These are phyloP conservation scores for Mucor indicus DNA, from an alignment of 371 early-diverging fungal genomes.

Conservation along the genomic window DNA sequence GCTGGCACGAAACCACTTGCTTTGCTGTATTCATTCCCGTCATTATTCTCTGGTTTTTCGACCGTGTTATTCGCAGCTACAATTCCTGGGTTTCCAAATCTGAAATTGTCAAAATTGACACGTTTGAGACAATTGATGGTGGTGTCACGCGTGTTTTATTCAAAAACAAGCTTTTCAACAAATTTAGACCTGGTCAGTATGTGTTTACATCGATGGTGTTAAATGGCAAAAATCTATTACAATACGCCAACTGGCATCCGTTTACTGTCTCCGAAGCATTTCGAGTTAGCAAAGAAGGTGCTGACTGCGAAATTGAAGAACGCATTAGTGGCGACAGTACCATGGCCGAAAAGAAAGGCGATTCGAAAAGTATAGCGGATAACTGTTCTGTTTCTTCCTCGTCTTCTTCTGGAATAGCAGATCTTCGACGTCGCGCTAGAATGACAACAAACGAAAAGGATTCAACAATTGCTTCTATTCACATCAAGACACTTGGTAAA, in stretches of 20 bases:
- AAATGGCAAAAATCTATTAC: constrained; percentile 16
- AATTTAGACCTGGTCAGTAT: constrained; percentile 46
- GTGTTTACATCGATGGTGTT: constrained; percentile 34
- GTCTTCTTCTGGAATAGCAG: no score
- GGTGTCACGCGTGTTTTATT: constrained; percentile 42
- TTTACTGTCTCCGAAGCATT: constrained; percentile 43
- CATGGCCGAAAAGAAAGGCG: constrained; percentile 3
- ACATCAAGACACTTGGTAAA: constrained; percentile 42
- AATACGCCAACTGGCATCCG: constrained; percentile 43
- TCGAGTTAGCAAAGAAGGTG: constrained; percentile 16
- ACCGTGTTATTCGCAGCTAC: constrained; percentile 40
- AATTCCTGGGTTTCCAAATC: constrained; percentile 34
- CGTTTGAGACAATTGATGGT: constrained; percentile 24
- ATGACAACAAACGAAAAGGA: neutral
- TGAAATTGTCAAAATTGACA: constrained; percentile 18
- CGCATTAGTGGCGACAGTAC: constrained; percentile 2
- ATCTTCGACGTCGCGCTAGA: constrained; percentile 23
- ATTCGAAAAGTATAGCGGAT: constrained; percentile 6
- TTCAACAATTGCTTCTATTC: constrained; percentile 24
- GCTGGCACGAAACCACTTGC: constrained; percentile 39
- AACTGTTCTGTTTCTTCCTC: constrained; percentile 7
- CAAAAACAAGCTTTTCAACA: constrained; percentile 19
- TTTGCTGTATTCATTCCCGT: constrained; percentile 43
- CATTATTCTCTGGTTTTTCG: constrained; percentile 34
- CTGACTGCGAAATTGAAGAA: constrained; percentile 13